Evolutionary conservation across 768 basidiomycete species (phyloP), one percentile per base, ranked within the genome.

Genomic region (Phaeolepiota aurea): DNA sequence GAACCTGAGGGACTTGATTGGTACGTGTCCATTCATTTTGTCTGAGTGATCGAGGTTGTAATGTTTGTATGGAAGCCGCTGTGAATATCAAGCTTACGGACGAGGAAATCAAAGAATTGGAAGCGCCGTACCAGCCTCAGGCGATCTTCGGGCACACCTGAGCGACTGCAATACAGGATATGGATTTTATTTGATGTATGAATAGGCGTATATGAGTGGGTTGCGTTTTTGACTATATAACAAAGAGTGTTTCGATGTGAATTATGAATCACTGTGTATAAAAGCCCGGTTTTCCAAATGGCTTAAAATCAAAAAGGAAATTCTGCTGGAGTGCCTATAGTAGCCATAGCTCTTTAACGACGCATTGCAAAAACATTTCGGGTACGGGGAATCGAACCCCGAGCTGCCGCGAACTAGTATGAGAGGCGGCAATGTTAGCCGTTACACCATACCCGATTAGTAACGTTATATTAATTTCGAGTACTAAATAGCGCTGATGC

Each of bases 401-500:
- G 70, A 71, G 69, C 69, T 70, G 63, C 68, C 68, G 71, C 69
- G 59, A n/a, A n/a, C n/a, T 47, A 39, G 15, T 16, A 55, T 73
- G 74, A 73, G 63, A 76, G 73, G 74, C 74, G 72, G 73, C 64
- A 74, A 76, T 74, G 74, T 72, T 76, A 71, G 70, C 74, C 74
- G 58, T 76, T 76, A 75, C 74, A 76, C 73, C 72, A 74, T 75
- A 77, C 62, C 71, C 54, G 56, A 57, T n/a, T n/a, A n/a, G n/a
- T n/a, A n/a, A 19, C 25, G 34, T 36, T 3, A 35, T 35, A n/a
- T n/a, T n/a, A n/a, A n/a, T n/a, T n/a, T n/a, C n/a, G n/a, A n/a
- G n/a, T n/a, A n/a, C n/a, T n/a, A n/a, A n/a, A n/a, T n/a, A n/a
- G n/a, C n/a, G n/a, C n/a, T n/a, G n/a, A n/a, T n/a, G n/a, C n/a